phyloP scores from a whole-genome alignment of 306 rosid species.

The Luffa aegyptiaca region DNA sequence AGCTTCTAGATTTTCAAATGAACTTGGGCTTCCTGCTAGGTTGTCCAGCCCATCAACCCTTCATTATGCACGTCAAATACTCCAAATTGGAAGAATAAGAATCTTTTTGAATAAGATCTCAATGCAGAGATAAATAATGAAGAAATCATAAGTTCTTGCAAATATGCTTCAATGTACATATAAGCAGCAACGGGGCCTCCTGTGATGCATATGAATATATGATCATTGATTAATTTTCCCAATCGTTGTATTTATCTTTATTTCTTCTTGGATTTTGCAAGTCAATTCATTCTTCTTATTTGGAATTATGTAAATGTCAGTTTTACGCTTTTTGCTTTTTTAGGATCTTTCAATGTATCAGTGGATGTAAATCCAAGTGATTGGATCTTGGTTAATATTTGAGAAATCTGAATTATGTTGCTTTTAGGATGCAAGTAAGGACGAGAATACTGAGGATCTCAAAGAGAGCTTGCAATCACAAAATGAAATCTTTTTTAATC shows the following conservation, averaged over 20 bases:
- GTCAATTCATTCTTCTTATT: neutral
- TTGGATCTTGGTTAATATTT: neutral
- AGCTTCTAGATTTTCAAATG: neutral
- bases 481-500: conserved; percentile 69
- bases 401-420: conserved; percentile 9
- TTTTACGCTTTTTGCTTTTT: neutral
- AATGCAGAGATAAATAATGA: neutral
- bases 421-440: conserved; percentile 37
- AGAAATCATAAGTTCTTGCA: neutral
- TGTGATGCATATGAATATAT: neutral
- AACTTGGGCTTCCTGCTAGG: neutral
- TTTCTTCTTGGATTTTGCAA: neutral
- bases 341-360: neutral
- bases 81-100: neutral
- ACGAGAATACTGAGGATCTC: conserved; percentile 35
- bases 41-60: neutral
- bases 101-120: neutral
- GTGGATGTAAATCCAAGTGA: neutral
- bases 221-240: neutral
- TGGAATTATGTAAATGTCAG: neutral
- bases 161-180: neutral
- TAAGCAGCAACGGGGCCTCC: neutral
- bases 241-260: neutral
- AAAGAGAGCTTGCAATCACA: conserved; percentile 31
- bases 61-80: neutral